Evolutionary conservation across 106 monocot genomes (phyloP).

Genomic region (Posidonia australis): DNA sequence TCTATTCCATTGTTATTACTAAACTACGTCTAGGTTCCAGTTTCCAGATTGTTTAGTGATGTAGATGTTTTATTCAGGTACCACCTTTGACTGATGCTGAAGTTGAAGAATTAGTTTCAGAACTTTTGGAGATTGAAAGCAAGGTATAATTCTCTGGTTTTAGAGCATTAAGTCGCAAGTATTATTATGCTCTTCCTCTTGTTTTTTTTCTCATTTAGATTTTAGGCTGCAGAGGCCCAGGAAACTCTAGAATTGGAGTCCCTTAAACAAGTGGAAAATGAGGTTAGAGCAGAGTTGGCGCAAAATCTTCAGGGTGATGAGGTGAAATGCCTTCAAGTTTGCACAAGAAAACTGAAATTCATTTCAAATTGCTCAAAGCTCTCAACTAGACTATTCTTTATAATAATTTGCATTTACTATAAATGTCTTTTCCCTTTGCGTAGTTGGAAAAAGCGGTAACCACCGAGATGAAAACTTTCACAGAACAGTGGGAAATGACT

Average conservation of each 20-base stretch:
- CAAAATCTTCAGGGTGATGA: slow-evolving; percentile 68
- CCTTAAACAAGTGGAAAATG: slow-evolving; percentile 64
- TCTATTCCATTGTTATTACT: too few relatives aligned
- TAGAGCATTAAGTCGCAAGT: background rate
- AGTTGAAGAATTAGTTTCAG: slow-evolving; percentile 72
- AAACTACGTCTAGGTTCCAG: too few relatives aligned
- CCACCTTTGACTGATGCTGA: slow-evolving; percentile 60
- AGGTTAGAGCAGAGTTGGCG: slow-evolving; percentile 72
- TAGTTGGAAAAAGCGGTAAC: slow-evolving; percentile 74
- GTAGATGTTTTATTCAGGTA: slow-evolving; percentile 27
- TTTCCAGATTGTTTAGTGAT: too few relatives aligned
- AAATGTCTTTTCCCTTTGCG: background rate
- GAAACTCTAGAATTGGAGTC: slow-evolving; percentile 86
- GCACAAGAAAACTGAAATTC: background rate
- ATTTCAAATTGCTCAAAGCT: background rate
- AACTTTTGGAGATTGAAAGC: slow-evolving; percentile 83
- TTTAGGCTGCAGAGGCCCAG: slow-evolving; percentile 96
- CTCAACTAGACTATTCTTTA: background rate
- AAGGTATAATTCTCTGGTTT: slow-evolving; percentile 44
- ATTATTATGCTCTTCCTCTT: slow-evolving; percentile 4
- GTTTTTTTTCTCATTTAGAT: slow-evolving; percentile 21
- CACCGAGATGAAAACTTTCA: slow-evolving; percentile 64
- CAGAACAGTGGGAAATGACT: slow-evolving; percentile 58
- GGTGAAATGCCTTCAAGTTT: slow-evolving; percentile 23
- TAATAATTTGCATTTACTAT: background rate